Conservation (phyloP, 1,139 yeast species). For the Yamadazyma trypodendri region DNA sequence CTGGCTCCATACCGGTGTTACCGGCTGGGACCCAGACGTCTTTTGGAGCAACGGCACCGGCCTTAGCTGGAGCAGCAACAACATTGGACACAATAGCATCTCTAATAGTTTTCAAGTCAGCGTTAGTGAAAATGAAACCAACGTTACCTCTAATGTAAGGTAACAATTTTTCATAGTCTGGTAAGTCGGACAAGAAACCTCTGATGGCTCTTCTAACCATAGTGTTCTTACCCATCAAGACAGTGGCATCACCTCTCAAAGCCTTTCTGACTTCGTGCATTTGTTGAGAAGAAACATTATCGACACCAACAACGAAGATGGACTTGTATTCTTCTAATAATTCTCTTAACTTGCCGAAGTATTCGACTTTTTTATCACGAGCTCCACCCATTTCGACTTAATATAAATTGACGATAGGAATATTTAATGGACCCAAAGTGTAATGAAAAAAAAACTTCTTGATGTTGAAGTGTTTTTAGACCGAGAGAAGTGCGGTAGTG, state of each 20-base stretch:
- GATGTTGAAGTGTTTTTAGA: too few relatives aligned
- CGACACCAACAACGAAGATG: slow-evolving; percentile 98
- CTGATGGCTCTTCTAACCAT: slow-evolving; percentile 99
- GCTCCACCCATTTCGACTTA: slow-evolving; percentile 99
- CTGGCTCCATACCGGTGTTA: slow-evolving; percentile 99
- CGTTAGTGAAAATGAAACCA: slow-evolving; percentile 99
- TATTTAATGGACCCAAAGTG: slow-evolving; percentile 71
- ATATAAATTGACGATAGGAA: slow-evolving; percentile 75
- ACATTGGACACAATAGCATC: slow-evolving; percentile 84
- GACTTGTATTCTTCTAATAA: slow-evolving; percentile 96
- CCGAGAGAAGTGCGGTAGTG: too few relatives aligned
- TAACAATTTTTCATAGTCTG: slow-evolving; percentile 92
- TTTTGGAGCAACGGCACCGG: slow-evolving; percentile 99
- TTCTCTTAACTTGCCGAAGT: slow-evolving; percentile 93
- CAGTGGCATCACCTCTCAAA: slow-evolving; percentile 91
- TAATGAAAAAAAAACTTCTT: slow-evolving; percentile 13
- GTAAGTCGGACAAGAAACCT: slow-evolving; percentile 89
- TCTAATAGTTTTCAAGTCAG: slow-evolving; percentile 88
- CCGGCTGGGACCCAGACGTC: slow-evolving; percentile 98
- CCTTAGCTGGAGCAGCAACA: slow-evolving; percentile 99
- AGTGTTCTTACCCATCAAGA: slow-evolving; percentile 99
- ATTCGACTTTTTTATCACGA: slow-evolving; percentile 95
- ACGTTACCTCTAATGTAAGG: slow-evolving; percentile 97
- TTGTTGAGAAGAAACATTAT: slow-evolving; percentile 99
- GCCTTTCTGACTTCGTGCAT: slow-evolving; percentile 99